A percentile compares a stretch with the other conserved stretches of the same genome.
These are phyloP conservation scores for Neonectria hederae DNA, from an alignment of 2,329 filamentous ascomycete genomes.

Conservation along the genomic window DNA sequence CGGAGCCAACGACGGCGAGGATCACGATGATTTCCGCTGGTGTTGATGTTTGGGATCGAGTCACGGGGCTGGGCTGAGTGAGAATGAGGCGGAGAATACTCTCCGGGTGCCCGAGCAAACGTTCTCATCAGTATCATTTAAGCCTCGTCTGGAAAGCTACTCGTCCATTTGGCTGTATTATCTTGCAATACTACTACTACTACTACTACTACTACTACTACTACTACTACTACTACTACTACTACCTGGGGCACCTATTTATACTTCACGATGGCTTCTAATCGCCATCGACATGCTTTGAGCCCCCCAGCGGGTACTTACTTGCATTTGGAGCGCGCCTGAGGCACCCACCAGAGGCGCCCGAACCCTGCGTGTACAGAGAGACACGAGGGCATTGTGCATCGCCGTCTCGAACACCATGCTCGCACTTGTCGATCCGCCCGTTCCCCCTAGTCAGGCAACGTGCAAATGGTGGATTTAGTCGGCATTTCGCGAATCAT, in stretches of 20 bases:
- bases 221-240: too few relatives aligned
- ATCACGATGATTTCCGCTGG: not conserved
- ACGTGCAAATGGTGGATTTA: not conserved
- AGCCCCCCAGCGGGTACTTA: not conserved
- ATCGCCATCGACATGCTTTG: not conserved
- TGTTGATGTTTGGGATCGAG: not conserved
- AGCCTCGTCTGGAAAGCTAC: not conserved
- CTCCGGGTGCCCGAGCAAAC: not conserved
- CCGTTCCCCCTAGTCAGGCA: not conserved
- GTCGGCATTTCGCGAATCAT: not conserved
- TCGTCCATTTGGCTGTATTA: too few relatives aligned
- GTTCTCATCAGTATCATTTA: not conserved
- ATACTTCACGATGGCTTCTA: not conserved
- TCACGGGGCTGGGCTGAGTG: not conserved
- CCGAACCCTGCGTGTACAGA: not conserved
- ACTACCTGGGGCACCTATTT: not conserved
- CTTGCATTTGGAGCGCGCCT: not conserved
- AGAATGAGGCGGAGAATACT: not conserved
- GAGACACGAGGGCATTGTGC: not conserved
- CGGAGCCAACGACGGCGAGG: constrained; percentile 10
- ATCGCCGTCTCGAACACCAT: not conserved
- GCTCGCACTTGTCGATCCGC: not conserved
- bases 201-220: too few relatives aligned
- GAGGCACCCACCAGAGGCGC: not conserved
- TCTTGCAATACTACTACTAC: too few relatives aligned